Evolutionary conservation across 441 rosid species (phyloP), one percentile per base, ranked within the genome.

Genomic region (Erodium moschatum): DNA sequence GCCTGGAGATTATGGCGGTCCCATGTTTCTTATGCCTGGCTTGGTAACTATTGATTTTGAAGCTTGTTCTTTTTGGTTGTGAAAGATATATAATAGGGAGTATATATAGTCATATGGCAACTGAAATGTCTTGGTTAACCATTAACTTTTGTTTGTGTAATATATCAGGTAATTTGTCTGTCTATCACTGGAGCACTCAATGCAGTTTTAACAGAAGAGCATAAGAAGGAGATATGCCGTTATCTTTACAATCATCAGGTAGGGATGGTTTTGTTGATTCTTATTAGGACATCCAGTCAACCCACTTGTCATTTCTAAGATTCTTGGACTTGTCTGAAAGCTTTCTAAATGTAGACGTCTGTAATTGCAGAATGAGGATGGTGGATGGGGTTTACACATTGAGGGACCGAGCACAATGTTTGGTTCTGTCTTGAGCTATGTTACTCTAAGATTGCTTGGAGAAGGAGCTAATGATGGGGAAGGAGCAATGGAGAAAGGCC

Each of bases 1-100:
- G 98, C 89, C 97, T 0, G 97, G 98, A 15, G 98, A 93, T 81
- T 93, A 89, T 79, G 98, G 97, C 20, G 98, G 98, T 70, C 97
- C 96, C 60, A 86, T 88, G 96, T 93, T 93, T 82, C 95, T 91
- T 42, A 70, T 93, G 78, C 98, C 96, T 44, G 96, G 97, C 44
- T 75, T 91, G 89, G 97, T 91, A 78, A 67, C 85, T 73, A 67
- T 69, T 71, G 65, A 78, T 62, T 19, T 50, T 33, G 31, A 20
- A 3, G 19, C 66, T 67, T 11, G 12, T 56, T 4, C 58, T 69
- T 46, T 33, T 42, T 16, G 0, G 15, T 63, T 12, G 12, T n/a
- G 15, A 13, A 42, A 15, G 38, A 44, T 31, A 33, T 31, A 33
- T 33, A 12, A 13, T 12, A 40, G 61, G 52, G n/a, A 46, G 15